Conservation (phyloP, 2,329 filamentous ascomycete genomes). For the Shiraia bambusicola region DNA sequence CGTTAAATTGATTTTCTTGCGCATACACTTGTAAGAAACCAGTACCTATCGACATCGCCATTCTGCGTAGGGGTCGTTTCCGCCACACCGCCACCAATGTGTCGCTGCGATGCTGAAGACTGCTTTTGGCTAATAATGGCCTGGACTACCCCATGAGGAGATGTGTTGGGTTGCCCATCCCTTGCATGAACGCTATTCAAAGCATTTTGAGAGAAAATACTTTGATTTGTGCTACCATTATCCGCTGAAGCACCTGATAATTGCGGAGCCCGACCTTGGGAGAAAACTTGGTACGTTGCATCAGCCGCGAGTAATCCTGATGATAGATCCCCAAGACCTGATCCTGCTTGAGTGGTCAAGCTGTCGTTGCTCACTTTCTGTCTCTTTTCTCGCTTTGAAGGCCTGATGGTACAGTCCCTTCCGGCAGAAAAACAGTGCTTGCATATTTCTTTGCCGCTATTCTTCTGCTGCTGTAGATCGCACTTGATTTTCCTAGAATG, state of each 20-base stretch:
- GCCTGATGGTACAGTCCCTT: slow-evolving; percentile 15
- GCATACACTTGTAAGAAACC: slow-evolving; percentile 22
- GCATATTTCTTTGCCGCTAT: slow-evolving; percentile 13
- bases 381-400: slow-evolving; percentile 21
- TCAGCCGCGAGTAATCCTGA: slow-evolving; percentile 13
- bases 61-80: slow-evolving; percentile 18
- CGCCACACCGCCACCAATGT: slow-evolving; percentile 8
- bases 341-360: background rate
- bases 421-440: slow-evolving; percentile 12
- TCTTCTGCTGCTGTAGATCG: slow-evolving; percentile 15
- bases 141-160: slow-evolving; percentile 9
- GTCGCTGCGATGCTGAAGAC: slow-evolving; percentile 7
- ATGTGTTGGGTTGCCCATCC: slow-evolving; percentile 7
- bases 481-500: slow-evolving; percentile 26
- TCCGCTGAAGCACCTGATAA: background rate
- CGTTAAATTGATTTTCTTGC: slow-evolving; percentile 22
- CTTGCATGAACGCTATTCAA: slow-evolving; percentile 3
- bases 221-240: background rate
- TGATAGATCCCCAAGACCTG: slow-evolving; percentile 1
- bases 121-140: background rate
- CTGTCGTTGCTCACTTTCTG: slow-evolving; percentile 3
- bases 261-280: background rate
- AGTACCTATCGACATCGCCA: slow-evolving; percentile 19
- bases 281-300: slow-evolving; percentile 9
- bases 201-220: slow-evolving; percentile 8